Evolutionary conservation across 1,139 yeast genomes (phyloP), one percentile per base, ranked within the genome.

Genomic region (Candida gigantensis): DNA sequence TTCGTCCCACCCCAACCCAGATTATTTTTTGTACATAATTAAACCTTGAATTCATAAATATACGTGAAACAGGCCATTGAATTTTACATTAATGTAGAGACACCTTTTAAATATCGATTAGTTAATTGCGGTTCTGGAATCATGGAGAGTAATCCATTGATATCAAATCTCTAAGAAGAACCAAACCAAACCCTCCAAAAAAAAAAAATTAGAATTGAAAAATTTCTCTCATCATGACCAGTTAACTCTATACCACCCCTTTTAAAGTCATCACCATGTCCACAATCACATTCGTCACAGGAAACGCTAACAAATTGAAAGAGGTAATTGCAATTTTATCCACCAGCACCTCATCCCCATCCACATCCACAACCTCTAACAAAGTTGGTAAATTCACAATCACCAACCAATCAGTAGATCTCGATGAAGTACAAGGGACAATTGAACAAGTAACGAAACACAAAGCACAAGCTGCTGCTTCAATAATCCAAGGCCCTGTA

Each of bases 361-460:
- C 44, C n/a, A 9, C 28, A 4, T 34, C 40, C 5, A 12, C 39
- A 10, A 10, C 23, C 17, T 61, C 26, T 9, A 32, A 39, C 11
- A 55, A 51, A 11, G 77, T 77, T 5, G 88, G 88, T 5, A 69
- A 72, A 11, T 79, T 62, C 53, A 59, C 61, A 21, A 73, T 85
- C 43, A 65, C 68, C 30, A 87, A 84, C 57, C 61, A 75, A 46
- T 69, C 81, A 13, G 59, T 92, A 25, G 97, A 92, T 55, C 68
- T 92, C 21, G 94, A 83, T 39, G 99, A 94, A 62, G 62, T 92
- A 34, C 99, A 94, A 65, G 98, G 97, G 21, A 66, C 92, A 13
- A 76, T 89, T 35, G 84, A 83, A 34, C 84, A 85, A 41, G 92
- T 94, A 24, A 85, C 96, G 0, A 73, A 68, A 33, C 87, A 82